Percentiles rank a stretch among this genome's conserved stretches.
Conservation (phyloP, 2,329 filamentous ascomycete genomes). For the Rhinocladiella similis region DNA sequence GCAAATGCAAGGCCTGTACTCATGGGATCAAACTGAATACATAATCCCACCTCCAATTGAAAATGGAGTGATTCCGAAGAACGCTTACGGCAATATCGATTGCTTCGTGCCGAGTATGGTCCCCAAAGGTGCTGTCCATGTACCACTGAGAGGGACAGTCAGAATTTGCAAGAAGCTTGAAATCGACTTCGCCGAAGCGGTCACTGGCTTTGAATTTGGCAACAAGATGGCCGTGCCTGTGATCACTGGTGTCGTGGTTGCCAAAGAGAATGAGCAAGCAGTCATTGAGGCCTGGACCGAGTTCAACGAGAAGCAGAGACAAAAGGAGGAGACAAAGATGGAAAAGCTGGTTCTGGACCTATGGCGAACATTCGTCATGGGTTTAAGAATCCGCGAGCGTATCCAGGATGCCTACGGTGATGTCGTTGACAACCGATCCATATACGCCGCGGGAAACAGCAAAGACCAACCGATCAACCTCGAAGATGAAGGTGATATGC, state of each 20-base stretch:
- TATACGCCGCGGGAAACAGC: constrained; percentile 3
- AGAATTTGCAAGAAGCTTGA: constrained; percentile 80
- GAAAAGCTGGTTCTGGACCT: constrained; percentile 69
- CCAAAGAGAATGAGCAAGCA: constrained; percentile 71
- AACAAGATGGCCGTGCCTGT: constrained; percentile 91
- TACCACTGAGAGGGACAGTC: constrained; percentile 74
- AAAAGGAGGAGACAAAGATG: constrained; percentile 82
- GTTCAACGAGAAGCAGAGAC: constrained; percentile 71
- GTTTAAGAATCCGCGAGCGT: constrained; percentile 76
- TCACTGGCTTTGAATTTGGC: constrained; percentile 95
- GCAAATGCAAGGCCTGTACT: constrained; percentile 82
- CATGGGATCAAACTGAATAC: constrained; percentile 84
- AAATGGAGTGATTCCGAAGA: constrained; percentile 87
- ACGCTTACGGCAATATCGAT: constrained; percentile 94
- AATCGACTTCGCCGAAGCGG: constrained; percentile 90
- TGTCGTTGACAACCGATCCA: constrained; percentile 30
- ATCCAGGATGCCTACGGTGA: constrained; percentile 75
- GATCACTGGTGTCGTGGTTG: constrained; percentile 85
- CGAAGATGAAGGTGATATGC: constrained; percentile 29
- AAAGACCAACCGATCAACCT: constrained; percentile 25
- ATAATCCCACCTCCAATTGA: constrained; percentile 87
- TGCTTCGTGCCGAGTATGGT: constrained; percentile 94
- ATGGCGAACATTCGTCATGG: constrained; percentile 88
- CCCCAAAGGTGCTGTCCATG: constrained; percentile 77
- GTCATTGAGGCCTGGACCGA: constrained; percentile 78